These are phyloP conservation scores for Hagleromyces aurorensis DNA, from an alignment of 805 yeast genomes.

Conservation along the genomic window DNA sequence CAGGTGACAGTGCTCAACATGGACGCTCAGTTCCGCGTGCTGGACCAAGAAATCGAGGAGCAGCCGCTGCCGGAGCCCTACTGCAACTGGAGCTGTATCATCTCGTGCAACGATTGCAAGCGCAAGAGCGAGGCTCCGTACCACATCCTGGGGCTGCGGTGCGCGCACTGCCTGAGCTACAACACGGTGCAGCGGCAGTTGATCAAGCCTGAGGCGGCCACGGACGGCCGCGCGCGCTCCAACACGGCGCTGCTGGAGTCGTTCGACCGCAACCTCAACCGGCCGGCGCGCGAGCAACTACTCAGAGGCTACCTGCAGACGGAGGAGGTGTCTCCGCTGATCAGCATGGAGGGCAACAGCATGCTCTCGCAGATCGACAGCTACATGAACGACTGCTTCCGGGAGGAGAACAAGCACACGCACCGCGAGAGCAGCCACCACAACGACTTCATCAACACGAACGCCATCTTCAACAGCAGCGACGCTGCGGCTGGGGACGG, in stretches of 20 bases:
- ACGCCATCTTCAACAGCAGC: conserved; percentile 9
- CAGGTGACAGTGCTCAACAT: conserved; percentile 77
- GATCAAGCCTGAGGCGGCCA: conserved; percentile 56
- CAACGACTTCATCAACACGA: conserved; percentile 15
- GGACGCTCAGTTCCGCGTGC: conserved; percentile 79
- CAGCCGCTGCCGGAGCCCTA: conserved; percentile 80
- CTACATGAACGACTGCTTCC: conserved; percentile 16
- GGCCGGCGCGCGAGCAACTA: conserved; percentile 11
- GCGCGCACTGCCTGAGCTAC: conserved; percentile 81
- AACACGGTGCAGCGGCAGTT: conserved; percentile 71
- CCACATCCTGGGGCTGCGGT: conserved; percentile 80
- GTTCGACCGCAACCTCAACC: conserved; percentile 10
- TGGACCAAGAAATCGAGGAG: conserved; percentile 72
- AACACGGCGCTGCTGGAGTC: conserved; percentile 10
- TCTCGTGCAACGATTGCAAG: conserved; percentile 81
- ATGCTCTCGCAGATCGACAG: conserved; percentile 16
- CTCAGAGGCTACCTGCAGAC: conserved; percentile 19
- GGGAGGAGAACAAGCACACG: conserved; percentile 7
- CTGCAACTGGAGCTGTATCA: conserved; percentile 62
- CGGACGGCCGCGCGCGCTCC: conserved; percentile 17
- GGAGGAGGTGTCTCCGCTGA: conserved; percentile 19
- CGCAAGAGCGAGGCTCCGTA: conserved; percentile 69
- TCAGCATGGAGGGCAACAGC: conserved; percentile 12
- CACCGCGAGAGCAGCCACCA: conserved; percentile 10
- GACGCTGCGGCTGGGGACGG: background rate